Base-by-base conservation (phyloP, 208 protist genomes). In the Borovskyia barvae region DNA sequence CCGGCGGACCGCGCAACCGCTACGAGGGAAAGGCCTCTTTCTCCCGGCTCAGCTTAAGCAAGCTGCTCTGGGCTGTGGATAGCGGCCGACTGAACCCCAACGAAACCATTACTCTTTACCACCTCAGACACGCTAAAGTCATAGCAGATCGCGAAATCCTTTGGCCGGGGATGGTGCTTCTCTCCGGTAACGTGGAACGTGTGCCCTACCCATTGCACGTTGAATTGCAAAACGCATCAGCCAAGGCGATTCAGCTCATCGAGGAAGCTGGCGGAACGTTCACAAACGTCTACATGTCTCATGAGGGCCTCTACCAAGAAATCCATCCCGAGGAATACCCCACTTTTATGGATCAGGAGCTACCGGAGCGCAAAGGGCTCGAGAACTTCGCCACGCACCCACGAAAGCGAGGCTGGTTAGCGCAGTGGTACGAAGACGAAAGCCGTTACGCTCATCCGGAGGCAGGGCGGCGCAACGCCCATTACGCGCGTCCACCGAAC, bases 231-330 rank as follows among this genome's bases (percentile, higher is more conserved):
- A 86, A 91, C 56, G 90, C 90, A 3, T 92, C 90, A 9, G 68
- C 82, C 0, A 75, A 82, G 54, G 58, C 82, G 15, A 94, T 94
- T 42, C 62, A 85, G 33, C 80, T 96, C 8, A 83, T 96, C 41
- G 90, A 96, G 58, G 83, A 91, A 50, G 85, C 90, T 1, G 90
- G 90, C 9, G 90, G 90, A 26, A 77, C 82, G 14, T 96, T 96
- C 60, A 94, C 87, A 4, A 72, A 77, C 29, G 77, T 83, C 17
- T 96, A 96, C 78, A 92, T 94, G 85, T 90, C 87, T 0, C 82
- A 90, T 58, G 85, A 96, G n/a, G 90, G 90, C 6, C 77, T 96
- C 9, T 92, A 92, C 46, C 82, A 96, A 54, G 85, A 93, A 60
- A 41, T 96, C 19, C 85, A 88, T 60, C 90, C 90, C 0, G 86